A percentile compares a stretch with the other conserved stretches of the same genome.
Conservation (phyloP, 805 yeast genomes). For the Dipodascopsis uninucleata region DNA sequence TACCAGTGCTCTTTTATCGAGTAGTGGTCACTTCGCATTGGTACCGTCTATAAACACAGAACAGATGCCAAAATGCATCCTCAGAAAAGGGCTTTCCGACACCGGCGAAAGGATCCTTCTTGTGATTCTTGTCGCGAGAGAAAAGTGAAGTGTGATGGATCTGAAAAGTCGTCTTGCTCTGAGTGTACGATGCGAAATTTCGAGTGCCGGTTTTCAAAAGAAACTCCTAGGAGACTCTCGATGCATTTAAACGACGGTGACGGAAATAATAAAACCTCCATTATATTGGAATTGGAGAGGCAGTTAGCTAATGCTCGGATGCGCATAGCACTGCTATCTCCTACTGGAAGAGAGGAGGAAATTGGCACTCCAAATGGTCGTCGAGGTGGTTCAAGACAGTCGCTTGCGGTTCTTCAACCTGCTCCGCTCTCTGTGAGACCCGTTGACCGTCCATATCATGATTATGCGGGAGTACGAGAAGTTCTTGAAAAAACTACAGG, state of each 20-base stretch:
- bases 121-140: slow-evolving; percentile 36
- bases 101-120: slow-evolving; percentile 35
- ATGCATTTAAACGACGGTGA: slow-evolving; percentile 27
- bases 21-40: too few relatives aligned
- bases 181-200: slow-evolving; percentile 33
- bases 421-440: slow-evolving; percentile 2
- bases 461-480: slow-evolving; percentile 10
- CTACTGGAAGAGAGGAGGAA: not conserved
- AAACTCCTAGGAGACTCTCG: slow-evolving; percentile 31
- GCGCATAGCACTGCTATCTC: slow-evolving; percentile 19
- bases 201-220: slow-evolving; percentile 35
- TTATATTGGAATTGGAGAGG: too few relatives aligned
- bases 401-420: not conserved
- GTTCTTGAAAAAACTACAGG: slow-evolving; percentile 11
- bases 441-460: too few relatives aligned
- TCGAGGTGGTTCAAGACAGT: not conserved
- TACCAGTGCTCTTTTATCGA: too few relatives aligned
- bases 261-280: too few relatives aligned
- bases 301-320: slow-evolving; percentile 23
- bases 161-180: slow-evolving; percentile 33
- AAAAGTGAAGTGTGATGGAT: slow-evolving; percentile 36
- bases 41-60: too few relatives aligned
- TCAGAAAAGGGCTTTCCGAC: slow-evolving; percentile 34
- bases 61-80: too few relatives aligned
- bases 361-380: slow-evolving; percentile 1